Conservation (phyloP, 2,329 filamentous ascomycete genomes). For the Decorospora gaudefroyi region DNA sequence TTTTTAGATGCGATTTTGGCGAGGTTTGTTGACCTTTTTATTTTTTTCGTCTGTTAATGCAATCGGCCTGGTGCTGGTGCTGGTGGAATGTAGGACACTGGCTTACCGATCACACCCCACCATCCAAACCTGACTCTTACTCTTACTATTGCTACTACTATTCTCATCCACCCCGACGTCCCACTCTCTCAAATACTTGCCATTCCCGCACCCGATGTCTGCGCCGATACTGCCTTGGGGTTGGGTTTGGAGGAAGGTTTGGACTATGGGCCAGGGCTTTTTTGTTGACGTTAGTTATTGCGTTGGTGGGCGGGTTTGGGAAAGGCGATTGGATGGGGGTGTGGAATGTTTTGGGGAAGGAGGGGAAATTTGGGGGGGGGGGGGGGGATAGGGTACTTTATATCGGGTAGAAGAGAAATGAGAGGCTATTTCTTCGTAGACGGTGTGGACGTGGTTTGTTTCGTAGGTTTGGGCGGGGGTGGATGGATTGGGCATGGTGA, state of each 20-base stretch:
- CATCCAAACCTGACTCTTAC: slow-evolving; percentile 74
- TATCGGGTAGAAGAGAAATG: slow-evolving; percentile 82
- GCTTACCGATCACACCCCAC: slow-evolving; percentile 79
- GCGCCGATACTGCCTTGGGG: slow-evolving; percentile 75
- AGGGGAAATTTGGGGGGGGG: not conserved
- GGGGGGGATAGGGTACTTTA: slow-evolving; percentile 56
- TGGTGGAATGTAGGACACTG: not conserved
- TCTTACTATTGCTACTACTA: too few relatives aligned
- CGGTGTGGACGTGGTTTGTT: slow-evolving; percentile 81
- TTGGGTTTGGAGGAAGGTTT: slow-evolving; percentile 71
- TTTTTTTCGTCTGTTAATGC: too few relatives aligned
- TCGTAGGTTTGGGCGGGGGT: too few relatives aligned
- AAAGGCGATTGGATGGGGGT: too few relatives aligned
- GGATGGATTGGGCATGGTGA: too few relatives aligned
- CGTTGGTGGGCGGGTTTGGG: not conserved
- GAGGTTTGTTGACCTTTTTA: slow-evolving; percentile 60
- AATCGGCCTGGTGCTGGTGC: too few relatives aligned
- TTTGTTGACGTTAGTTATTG: slow-evolving; percentile 25
- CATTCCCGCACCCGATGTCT: slow-evolving; percentile 95
- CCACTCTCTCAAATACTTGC: slow-evolving; percentile 74
- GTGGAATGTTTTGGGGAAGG: too few relatives aligned
- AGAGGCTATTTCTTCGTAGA: slow-evolving; percentile 85
- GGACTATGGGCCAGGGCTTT: slow-evolving; percentile 88
- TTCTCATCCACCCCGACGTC: too few relatives aligned
- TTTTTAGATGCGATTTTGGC: slow-evolving; percentile 59